Percentiles rank a stretch among this genome's conserved stretches.
phyloP scores from a whole-genome alignment of 306 rosid genomes.

The Ormosia semicastrata region DNA sequence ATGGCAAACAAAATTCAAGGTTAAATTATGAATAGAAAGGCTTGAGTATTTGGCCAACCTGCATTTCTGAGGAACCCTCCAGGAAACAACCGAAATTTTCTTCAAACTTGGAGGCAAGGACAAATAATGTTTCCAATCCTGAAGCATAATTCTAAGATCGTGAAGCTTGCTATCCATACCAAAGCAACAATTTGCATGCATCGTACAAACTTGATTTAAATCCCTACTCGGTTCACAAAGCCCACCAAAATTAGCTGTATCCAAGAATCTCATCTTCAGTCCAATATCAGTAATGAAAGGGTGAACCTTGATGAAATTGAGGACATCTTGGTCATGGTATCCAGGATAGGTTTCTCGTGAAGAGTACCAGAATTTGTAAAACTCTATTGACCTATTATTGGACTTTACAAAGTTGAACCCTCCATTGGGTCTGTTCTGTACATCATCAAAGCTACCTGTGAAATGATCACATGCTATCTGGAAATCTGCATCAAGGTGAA shows the following conservation, averaged over 20 bases:
- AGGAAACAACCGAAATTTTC: slow-evolving; percentile 50
- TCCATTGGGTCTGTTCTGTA: slow-evolving; percentile 84
- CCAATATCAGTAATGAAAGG: slow-evolving; percentile 55
- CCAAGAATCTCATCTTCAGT: slow-evolving; percentile 75
- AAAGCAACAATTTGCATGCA: slow-evolving; percentile 95
- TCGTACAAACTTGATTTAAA: slow-evolving; percentile 85
- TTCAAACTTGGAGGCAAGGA: slow-evolving; percentile 69
- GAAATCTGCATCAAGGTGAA: slow-evolving; percentile 72
- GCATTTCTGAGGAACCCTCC: slow-evolving; percentile 96
- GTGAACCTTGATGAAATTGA: slow-evolving; percentile 76
- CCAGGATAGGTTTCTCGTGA: slow-evolving; percentile 77
- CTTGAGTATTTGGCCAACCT: slow-evolving; percentile 40
- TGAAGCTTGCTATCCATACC: slow-evolving; percentile 88
- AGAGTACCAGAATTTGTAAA: slow-evolving; percentile 82
- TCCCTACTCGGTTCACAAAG: slow-evolving; percentile 96
- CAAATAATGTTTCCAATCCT: slow-evolving; percentile 80
- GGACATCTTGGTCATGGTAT: slow-evolving; percentile 96
- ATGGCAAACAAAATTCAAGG: slow-evolving; percentile 8
- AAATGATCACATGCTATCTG: slow-evolving; percentile 93
- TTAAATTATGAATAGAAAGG: slow-evolving; percentile 3
- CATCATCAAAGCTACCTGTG: slow-evolving; percentile 64
- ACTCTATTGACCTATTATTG: slow-evolving; percentile 77
- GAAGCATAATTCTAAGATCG: slow-evolving; percentile 80
- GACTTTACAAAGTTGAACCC: slow-evolving; percentile 89
- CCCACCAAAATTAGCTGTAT: slow-evolving; percentile 91